Base-by-base conservation (phyloP, 139 green algal species). In the Chlorella sorokiniana region DNA sequence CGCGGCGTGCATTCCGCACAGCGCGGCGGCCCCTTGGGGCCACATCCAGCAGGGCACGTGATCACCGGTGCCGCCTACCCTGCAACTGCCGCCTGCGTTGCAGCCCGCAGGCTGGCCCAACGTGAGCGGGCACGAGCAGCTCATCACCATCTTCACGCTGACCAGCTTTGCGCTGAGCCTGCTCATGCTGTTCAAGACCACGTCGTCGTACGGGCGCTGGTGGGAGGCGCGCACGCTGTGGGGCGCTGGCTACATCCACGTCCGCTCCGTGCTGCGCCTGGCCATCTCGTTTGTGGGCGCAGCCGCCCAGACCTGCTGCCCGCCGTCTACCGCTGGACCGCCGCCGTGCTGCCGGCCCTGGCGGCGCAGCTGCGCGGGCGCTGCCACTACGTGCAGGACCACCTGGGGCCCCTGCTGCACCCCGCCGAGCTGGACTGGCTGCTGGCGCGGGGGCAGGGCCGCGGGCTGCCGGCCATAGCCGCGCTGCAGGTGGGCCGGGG, bases 101-200 rank as follows among this genome's bases (percentile, higher is more conserved):
- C 65, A 72, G 65, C 37, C 65, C 5, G 1, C 5, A 3, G 68
- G 68, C 33, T 41, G 31, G 41, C 68, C 68, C 33, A 45, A 40
- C 31, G 9, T 69, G 63, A 25, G 8, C n/a, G 29, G 8, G n/a
- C 31, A 40, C 63, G 9, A 40, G 4, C 4, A 14, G 9, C 63
- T 69, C 5, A 41, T 69, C 41, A 33, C 44, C 27, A 20, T 25
- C 69, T 61, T 61, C 51, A 68, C 51, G 10, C 33, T 29, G 8
- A 69, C 63, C n/a, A 38, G 22, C 52, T 78, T 78, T 63, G 75
- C 80, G 8, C 81, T 89, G 20, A 52, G 69, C 4, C 73, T 86
- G 29, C 80, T 89, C n/a, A 64, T 89, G 54, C 75, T 86, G 18
- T 84, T 82, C 74, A 64, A 79, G 29, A 86, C 81, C 76, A 86